phyloP scores from a whole-genome alignment of 371 early-diverging fungal species.

The Saksenaea oblongispora region DNA sequence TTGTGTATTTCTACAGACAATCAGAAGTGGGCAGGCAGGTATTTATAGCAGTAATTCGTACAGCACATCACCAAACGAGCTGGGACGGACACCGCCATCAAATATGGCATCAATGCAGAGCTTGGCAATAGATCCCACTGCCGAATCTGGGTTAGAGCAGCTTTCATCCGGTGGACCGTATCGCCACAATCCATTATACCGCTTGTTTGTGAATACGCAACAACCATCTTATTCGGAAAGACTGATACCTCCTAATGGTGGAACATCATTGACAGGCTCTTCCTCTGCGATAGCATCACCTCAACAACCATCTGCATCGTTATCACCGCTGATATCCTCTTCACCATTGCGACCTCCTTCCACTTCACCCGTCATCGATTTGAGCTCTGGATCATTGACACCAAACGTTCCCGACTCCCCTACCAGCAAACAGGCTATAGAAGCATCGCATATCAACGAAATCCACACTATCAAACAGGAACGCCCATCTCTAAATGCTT shows the following conservation, averaged over 20 bases:
- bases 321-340: not conserved
- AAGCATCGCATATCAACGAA: not conserved
- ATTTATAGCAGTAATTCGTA: not conserved
- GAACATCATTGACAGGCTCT: conserved; percentile 2
- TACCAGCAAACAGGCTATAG: not conserved
- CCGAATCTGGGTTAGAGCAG: not conserved
- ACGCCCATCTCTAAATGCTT: not conserved
- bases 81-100: not conserved
- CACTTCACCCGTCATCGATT: not conserved
- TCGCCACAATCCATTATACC: conserved; percentile 37
- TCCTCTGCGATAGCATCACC: conserved; percentile 9
- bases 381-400: not conserved
- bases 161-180: conserved; percentile 11
- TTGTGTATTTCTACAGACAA: not conserved
- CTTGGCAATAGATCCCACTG: not conserved
- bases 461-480: not conserved
- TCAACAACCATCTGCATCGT: not conserved
- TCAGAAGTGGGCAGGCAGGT: not conserved
- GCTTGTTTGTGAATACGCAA: conserved; percentile 38
- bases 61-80: not conserved
- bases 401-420: not conserved
- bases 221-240: conserved; percentile 3
- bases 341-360: not conserved
- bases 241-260: conserved; percentile 1
- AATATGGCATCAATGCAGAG: not conserved